These are phyloP conservation scores for Exophiala sp. DNA, from an alignment of 2,329 filamentous ascomycete species.

Conservation along the genomic window DNA sequence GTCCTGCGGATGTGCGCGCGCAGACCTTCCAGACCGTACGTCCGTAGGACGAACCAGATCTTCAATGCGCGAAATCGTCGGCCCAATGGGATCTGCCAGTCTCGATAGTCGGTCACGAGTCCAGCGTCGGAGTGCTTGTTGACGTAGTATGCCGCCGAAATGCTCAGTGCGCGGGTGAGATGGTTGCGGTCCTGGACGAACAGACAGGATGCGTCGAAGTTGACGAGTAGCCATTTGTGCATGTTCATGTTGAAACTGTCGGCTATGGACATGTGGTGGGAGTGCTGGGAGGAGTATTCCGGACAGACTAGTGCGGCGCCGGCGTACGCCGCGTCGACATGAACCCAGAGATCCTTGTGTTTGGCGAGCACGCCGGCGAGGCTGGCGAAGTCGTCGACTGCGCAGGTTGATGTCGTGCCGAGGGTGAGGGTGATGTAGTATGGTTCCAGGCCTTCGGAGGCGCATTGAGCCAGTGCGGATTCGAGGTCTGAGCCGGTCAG, in stretches of 20 bases:
- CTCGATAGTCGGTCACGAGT: slow-evolving; percentile 87
- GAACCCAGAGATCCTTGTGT: slow-evolving; percentile 73
- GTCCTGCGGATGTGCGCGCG: slow-evolving; percentile 68
- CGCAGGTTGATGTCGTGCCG: slow-evolving; percentile 84
- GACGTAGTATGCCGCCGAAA: slow-evolving; percentile 75
- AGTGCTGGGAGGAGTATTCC: slow-evolving; percentile 63
- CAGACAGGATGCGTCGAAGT: slow-evolving; percentile 81
- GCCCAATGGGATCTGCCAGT: slow-evolving; percentile 95
- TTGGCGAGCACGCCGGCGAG: slow-evolving; percentile 51
- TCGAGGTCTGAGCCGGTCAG: slow-evolving; percentile 65
- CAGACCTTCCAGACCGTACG: slow-evolving; percentile 74
- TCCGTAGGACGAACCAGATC: slow-evolving; percentile 89
- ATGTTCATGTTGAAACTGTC: slow-evolving; percentile 94
- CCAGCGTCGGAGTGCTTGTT: slow-evolving; percentile 78
- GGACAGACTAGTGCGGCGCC: slow-evolving; percentile 79
- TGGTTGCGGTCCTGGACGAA: slow-evolving; percentile 72
- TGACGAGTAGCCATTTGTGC: slow-evolving; percentile 95
- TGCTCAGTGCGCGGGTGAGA: slow-evolving; percentile 74
- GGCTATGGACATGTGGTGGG: slow-evolving; percentile 47
- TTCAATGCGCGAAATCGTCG: slow-evolving; percentile 84
- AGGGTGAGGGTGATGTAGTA: slow-evolving; percentile 83
- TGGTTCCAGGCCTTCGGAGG: slow-evolving; percentile 68
- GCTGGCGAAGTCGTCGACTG: slow-evolving; percentile 73
- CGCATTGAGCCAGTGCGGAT: slow-evolving; percentile 61
- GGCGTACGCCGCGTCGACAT: slow-evolving; percentile 91